A percentile compares a stretch with the other conserved stretches of the same genome.
phyloP scores from a whole-genome alignment of 2,329 filamentous ascomycete genomes.

The Mariannaea sp. region DNA sequence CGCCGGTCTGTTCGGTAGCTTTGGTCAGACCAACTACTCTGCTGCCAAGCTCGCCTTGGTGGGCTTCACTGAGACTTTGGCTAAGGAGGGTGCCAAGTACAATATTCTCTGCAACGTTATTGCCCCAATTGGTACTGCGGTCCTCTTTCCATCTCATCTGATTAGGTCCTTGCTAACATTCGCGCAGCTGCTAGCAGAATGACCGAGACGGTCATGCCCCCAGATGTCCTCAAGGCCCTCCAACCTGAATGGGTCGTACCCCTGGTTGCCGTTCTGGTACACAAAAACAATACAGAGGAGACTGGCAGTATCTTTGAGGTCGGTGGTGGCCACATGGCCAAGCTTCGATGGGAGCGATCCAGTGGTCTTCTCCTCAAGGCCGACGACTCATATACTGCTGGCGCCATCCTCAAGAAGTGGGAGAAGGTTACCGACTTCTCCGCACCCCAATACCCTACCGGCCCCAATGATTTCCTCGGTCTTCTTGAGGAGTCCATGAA shows the following conservation, averaged over 20 bases:
- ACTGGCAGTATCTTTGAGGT: constrained; percentile 91
- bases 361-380: constrained; percentile 87
- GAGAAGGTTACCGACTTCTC: constrained; percentile 85
- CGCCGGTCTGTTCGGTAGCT: constrained; percentile 92
- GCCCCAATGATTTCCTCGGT: constrained; percentile 84
- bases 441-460: constrained; percentile 76
- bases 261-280: constrained; percentile 83
- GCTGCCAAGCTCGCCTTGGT: constrained; percentile 95
- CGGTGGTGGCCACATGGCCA: constrained; percentile 89
- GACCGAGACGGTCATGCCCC: constrained; percentile 94
- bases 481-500: constrained; percentile 85
- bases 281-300: constrained; percentile 82
- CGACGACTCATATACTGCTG: constrained; percentile 85
- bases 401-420: constrained; percentile 89
- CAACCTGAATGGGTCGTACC: constrained; percentile 96
- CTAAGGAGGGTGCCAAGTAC: constrained; percentile 97
- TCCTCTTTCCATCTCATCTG: neutral
- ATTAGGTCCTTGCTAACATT: constrained; percentile 21
- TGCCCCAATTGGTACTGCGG: constrained; percentile 71
- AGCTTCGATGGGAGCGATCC: constrained; percentile 93
- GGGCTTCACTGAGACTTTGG: constrained; percentile 95
- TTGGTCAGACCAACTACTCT: constrained; percentile 96
- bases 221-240: constrained; percentile 83
- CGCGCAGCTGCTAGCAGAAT: constrained; percentile 83
- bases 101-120: constrained; percentile 97